Evolutionary conservation across 1,284 basidiomycete genomes (phyloP), one percentile per base, ranked within the genome.

Genomic region (Rugosomyces carneus): DNA sequence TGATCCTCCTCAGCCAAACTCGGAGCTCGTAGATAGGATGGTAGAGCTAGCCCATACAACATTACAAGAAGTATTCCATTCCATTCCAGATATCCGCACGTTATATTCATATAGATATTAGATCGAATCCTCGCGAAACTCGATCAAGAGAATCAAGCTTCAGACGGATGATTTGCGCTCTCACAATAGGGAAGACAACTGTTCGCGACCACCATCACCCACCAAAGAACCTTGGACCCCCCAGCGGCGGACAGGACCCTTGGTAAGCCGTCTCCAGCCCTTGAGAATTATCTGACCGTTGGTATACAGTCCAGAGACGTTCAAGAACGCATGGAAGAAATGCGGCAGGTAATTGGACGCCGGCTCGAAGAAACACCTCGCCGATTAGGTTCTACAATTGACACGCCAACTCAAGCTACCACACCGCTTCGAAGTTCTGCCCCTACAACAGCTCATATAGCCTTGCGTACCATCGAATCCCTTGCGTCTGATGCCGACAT

Each of bases 281-380:
- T 41, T 45, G 39, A 47, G 37, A 36, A n/a, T 37, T 26, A 29
- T 38, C 39, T 48, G 29, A 50, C 41, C 29, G 5, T 18, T 42
- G 39, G 13, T 31, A 44, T 32, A 21, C 57, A 89, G 88, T 82
- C 74, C 9, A 80, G 66, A 57, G 86, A 80, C 45, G 84, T 84
- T 26, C 79, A 80, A 55, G 80, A 81, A 23, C 78, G 86, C 18
- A 73, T 87, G 68, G 79, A 86, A 54, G 86, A 89, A 60, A 86
- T 89, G 87, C 74, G 78, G 21, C 73, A 76, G 51, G 68, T 87
- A 44, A 87, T 90, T 49, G 66, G 70, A 32, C 75, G 69, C 53
- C 71, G 87, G 53, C 69, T 76, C 18, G 80, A 80, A 35, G 59
- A 56, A 5, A 69, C 74, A 8, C 71, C 76, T 45, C 71, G 73